Conservation (phyloP, 176 grass and related monocot species). For the Oryza glumipatula region DNA sequence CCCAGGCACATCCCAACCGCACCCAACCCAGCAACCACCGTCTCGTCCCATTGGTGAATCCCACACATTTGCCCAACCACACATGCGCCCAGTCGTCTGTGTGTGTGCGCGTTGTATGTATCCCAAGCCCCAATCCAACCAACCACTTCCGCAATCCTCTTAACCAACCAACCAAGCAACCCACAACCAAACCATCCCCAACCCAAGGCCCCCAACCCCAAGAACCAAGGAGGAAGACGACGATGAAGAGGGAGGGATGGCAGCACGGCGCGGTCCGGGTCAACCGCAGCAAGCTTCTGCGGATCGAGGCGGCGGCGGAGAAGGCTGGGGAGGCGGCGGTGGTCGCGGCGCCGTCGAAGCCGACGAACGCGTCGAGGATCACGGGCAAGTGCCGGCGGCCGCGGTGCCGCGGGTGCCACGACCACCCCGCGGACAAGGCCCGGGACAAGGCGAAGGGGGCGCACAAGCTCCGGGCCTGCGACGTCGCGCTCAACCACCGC, state of each 20-base stretch:
- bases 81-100: background rate
- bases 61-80: slow-evolving; percentile 56
- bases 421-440: slow-evolving; percentile 68
- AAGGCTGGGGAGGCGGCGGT: background rate
- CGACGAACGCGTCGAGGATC: slow-evolving; percentile 49
- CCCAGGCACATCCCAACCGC: slow-evolving; percentile 23
- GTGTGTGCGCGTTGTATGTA: background rate
- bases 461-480: slow-evolving; percentile 71
- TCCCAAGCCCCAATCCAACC: slow-evolving; percentile 30
- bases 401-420: slow-evolving; percentile 62
- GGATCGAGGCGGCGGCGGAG: background rate
- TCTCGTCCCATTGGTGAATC: slow-evolving; percentile 22
- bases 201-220: background rate
- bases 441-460: slow-evolving; percentile 73
- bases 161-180: slow-evolving; percentile 24
- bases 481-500: slow-evolving; percentile 82
- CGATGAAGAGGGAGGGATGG: slow-evolving; percentile 89
- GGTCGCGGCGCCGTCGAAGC: slow-evolving; percentile 36
- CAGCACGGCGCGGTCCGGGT: slow-evolving; percentile 66
- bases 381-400: slow-evolving; percentile 66
- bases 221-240: background rate
- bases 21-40: background rate
- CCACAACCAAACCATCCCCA: background rate
- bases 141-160: slow-evolving; percentile 18
- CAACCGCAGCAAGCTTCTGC: slow-evolving; percentile 42